A percentile compares a stretch with the other conserved stretches of the same genome.
phyloP scores from a whole-genome alignment of 2,329 filamentous ascomycete genomes.

The Cordyceps farinosa region DNA sequence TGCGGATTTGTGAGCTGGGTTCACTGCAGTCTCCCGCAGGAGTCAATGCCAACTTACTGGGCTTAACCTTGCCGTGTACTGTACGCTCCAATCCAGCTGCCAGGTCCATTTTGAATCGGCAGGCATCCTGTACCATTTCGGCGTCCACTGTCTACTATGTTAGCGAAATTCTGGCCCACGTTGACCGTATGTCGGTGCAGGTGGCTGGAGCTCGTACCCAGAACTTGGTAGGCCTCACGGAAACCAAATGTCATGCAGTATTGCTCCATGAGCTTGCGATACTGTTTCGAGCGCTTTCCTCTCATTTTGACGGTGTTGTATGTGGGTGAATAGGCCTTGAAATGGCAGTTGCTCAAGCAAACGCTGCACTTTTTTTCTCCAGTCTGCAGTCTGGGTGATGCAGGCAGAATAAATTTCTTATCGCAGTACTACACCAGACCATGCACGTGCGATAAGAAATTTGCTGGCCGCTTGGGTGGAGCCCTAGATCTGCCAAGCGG shows the following conservation, averaged over 20 bases:
- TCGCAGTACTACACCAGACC: constrained; percentile 23
- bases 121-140: constrained; percentile 76
- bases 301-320: constrained; percentile 36
- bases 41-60: constrained; percentile 52
- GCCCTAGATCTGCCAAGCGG: background rate
- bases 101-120: constrained; percentile 87
- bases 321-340: background rate
- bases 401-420: constrained; percentile 39
- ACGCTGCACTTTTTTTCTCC: background rate
- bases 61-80: constrained; percentile 82
- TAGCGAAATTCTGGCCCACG: constrained; percentile 19
- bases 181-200: background rate
- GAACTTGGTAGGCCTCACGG: constrained; percentile 88
- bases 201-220: constrained; percentile 47
- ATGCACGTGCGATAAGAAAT: constrained; percentile 35
- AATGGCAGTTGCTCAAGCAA: background rate
- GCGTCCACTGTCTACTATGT: constrained; percentile 62
- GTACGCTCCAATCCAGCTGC: constrained; percentile 71
- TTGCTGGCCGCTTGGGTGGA: background rate
- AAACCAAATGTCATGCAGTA: constrained; percentile 86
- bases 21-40: no score
- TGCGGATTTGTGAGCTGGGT: constrained; percentile 28
- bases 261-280: constrained; percentile 85
- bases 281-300: constrained; percentile 52
- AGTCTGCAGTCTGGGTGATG: background rate